Conservation (phyloP, 129 eudicot genomes). For the Centrapalus pauciflorus region DNA sequence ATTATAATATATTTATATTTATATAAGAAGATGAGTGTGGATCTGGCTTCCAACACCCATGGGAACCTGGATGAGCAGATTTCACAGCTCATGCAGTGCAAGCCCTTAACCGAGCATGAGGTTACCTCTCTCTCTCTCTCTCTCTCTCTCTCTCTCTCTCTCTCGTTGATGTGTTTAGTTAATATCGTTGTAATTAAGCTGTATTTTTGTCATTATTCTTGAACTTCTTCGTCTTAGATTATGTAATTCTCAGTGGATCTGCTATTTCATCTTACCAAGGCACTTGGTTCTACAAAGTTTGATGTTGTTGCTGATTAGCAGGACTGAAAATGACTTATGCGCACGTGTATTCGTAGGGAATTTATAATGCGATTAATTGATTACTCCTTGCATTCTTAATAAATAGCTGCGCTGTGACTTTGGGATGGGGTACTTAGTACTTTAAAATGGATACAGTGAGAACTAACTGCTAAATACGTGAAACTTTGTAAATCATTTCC, state of each 20-base stretch:
- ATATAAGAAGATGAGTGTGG: constrained; percentile 52
- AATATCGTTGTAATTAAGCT: neutral
- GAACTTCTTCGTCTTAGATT: neutral
- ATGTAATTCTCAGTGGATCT: constrained; percentile 19
- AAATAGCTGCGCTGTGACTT: neutral
- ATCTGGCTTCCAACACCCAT: constrained; percentile 63
- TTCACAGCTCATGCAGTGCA: constrained; percentile 93
- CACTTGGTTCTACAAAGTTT: constrained; percentile 1
- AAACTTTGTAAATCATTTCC: neutral
- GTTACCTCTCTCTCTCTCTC: constrained; percentile 11
- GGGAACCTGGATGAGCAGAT: constrained; percentile 80
- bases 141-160: neutral
- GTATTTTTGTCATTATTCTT: neutral
- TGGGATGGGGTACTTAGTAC: constrained; percentile 3
- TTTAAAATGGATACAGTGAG: neutral
- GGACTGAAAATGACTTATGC: neutral
- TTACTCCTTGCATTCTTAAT: neutral
- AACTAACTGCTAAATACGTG: neutral
- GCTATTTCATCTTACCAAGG: constrained; percentile 1
- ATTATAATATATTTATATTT: too few species aligned
- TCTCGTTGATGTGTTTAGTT: neutral
- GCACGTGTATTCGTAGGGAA: neutral
- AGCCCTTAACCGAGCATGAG: constrained; percentile 77
- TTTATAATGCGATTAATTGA: neutral
- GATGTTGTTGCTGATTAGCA: neutral